Conservation (phyloP, 345 rosid genomes). For the Lenwebbia sp. region DNA sequence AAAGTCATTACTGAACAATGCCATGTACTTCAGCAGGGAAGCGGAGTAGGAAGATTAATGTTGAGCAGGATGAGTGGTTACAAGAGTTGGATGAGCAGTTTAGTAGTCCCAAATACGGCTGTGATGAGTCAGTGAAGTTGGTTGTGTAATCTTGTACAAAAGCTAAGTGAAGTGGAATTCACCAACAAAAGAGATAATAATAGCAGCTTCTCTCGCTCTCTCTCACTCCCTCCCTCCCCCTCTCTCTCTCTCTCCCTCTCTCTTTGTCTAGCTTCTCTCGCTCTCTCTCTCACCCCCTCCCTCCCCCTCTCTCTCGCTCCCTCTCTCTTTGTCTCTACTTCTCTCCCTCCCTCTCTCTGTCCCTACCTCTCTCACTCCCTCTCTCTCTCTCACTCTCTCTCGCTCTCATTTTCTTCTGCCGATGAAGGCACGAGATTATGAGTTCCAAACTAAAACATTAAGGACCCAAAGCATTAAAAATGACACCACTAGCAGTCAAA, state of each 20-base stretch:
- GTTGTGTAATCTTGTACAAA: not conserved
- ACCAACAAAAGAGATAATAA: not conserved
- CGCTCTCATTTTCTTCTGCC: not conserved
- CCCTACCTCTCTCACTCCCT: too few species aligned
- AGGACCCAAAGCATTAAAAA: not conserved
- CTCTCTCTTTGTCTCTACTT: not conserved
- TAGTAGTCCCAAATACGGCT: not conserved
- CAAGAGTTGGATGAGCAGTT: not conserved
- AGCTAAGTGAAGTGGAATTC: not conserved
- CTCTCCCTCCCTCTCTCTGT: not conserved
- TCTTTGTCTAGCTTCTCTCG: not conserved
- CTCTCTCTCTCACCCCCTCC: not conserved
- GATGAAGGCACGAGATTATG: not conserved
- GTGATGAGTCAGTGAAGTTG: not conserved
- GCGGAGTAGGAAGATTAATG: not conserved
- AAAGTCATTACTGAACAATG: not conserved
- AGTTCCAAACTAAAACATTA: not conserved
- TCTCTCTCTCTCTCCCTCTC: rapidly evolving
- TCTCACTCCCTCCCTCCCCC: not conserved
- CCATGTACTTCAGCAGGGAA: not conserved
- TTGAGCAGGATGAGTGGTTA: not conserved
- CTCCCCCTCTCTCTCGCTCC: not conserved
- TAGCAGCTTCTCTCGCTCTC: not conserved
- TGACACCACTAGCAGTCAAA: not conserved
- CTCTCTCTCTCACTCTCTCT: too few species aligned